Base-by-base conservation (phyloP, 768 basidiomycete species). In the Collybia nuda region DNA sequence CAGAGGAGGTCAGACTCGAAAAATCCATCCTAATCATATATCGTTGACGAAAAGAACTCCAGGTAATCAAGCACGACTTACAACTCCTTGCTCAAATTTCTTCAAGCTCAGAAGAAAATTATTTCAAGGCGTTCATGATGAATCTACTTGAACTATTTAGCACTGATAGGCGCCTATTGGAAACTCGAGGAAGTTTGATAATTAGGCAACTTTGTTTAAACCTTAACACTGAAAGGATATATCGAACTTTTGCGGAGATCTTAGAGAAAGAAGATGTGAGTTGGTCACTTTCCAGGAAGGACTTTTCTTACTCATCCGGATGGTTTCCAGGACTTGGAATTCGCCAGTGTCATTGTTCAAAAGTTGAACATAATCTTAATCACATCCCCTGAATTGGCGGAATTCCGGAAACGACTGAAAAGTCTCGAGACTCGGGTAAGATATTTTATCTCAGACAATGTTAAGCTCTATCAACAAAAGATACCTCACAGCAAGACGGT, bases 41-140 rank as follows among this genome's bases (percentile, higher is more conserved):
- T 32, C 41, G 15, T 17, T 42, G 17, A 43, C 2, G 26, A 5
- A n/a, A 28, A 14, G 36, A 24, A 24, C 19, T 26, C 18, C 54
- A 90, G 88, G 93, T 99, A 28, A 93, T 99, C 67, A 98, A 96
- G 66, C 87, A 95, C 57, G 95, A 99, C 63, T 68, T 99, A 47
- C 95, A 96, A 59, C 82, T 99, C 12, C 78, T 99, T 9, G 96
- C 97, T 0, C 97, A 98, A 60, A 99, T 99, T 48, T 97, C 94
- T 0, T 94, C 93, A 1, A 88, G 84, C 56, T 95, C 96, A 4
- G 94, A 96, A 60, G 96, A 98, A 63, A 84, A 84, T 40, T 98
- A 98, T 69, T 98, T 98, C 73, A 92, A 89, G 47, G 81, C 84
- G 1, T 97, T 98, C 69, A 95, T 98, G 93, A 83, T 86, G 63